A percentile compares a stretch with the other conserved stretches of the same genome.
Conservation (phyloP, 495 filamentous ascomycete species). For the Neurospora hispaniola region DNA sequence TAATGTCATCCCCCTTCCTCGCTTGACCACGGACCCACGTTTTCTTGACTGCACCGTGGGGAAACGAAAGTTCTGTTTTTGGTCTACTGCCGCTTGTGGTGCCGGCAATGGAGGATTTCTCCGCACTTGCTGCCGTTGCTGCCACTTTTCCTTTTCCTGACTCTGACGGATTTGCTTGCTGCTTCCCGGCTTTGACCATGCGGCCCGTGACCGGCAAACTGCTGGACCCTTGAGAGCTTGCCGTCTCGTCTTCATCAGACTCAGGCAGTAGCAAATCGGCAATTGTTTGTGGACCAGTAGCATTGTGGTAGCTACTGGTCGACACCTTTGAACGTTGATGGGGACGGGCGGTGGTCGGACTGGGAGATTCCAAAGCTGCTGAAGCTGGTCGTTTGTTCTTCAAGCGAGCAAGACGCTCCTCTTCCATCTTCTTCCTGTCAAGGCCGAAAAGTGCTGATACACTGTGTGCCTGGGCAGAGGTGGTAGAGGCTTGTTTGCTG, state of each 20-base stretch:
- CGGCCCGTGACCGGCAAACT: neutral
- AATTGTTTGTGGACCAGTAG: neutral
- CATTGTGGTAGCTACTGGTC: neutral
- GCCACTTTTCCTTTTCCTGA: neutral
- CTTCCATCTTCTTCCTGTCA: conserved; percentile 76
- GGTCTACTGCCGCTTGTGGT: neutral
- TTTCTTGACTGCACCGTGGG: conserved; percentile 66
- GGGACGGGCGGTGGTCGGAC: conserved; percentile 2
- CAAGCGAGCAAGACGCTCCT: conserved; percentile 64
- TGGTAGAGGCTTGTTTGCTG: neutral
- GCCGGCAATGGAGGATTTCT: neutral
- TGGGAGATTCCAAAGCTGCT: neutral
- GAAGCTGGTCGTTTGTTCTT: conserved; percentile 39
- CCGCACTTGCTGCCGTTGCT: neutral
- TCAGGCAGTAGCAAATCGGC: neutral
- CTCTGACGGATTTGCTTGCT: neutral
- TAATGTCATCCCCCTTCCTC: conserved; percentile 61
- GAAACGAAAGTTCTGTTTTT: conserved; percentile 42
- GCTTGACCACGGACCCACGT: conserved; percentile 56
- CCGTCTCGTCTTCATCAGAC: neutral
- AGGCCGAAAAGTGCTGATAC: conserved; percentile 32
- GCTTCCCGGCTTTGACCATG: neutral
- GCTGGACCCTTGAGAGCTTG: neutral
- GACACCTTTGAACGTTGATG: conserved; percentile 19
- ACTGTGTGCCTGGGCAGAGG: neutral